These are phyloP conservation scores for Kwoniella newhampshirensis DNA, from an alignment of 768 basidiomycete species.

Conservation along the genomic window DNA sequence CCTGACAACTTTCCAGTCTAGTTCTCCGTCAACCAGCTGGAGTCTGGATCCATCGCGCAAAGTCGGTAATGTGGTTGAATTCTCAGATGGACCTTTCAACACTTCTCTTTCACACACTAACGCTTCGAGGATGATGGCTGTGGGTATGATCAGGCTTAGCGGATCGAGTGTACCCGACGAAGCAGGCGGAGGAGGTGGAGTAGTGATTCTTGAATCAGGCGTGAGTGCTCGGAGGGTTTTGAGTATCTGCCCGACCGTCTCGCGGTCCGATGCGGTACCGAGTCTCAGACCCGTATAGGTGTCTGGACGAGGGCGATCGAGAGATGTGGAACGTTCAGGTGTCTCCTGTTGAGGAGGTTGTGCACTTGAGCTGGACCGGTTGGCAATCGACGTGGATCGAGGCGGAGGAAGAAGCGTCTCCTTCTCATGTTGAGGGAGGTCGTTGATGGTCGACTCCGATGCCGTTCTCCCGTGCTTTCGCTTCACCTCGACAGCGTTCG, in stretches of 20 bases:
- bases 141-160: slow-evolving; percentile 23
- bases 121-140: slow-evolving; percentile 38
- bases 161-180: slow-evolving; percentile 20
- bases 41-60: slow-evolving; percentile 18
- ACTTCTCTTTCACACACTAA: slow-evolving; percentile 35
- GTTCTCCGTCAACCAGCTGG: slow-evolving; percentile 18
- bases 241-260: slow-evolving; percentile 1
- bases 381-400: no score
- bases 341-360: neutral
- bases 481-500: neutral
- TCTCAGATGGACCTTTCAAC: slow-evolving; percentile 7
- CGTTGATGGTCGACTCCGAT: slow-evolving; percentile 4
- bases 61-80: slow-evolving; percentile 13
- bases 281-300: neutral
- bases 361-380: neutral
- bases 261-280: neutral
- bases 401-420: neutral
- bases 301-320: neutral
- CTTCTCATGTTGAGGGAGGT: neutral
- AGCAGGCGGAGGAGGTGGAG: slow-evolving; percentile 8
- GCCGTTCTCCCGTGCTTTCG: neutral
- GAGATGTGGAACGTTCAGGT: slow-evolving; percentile 1
- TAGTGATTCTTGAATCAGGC: slow-evolving; percentile 4
- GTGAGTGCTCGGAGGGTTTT: slow-evolving; percentile 7
- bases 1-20: slow-evolving; percentile 30